Conservation (phyloP, 192 early-diverging fungal genomes). For the Spizellomyces punctatus region DNA sequence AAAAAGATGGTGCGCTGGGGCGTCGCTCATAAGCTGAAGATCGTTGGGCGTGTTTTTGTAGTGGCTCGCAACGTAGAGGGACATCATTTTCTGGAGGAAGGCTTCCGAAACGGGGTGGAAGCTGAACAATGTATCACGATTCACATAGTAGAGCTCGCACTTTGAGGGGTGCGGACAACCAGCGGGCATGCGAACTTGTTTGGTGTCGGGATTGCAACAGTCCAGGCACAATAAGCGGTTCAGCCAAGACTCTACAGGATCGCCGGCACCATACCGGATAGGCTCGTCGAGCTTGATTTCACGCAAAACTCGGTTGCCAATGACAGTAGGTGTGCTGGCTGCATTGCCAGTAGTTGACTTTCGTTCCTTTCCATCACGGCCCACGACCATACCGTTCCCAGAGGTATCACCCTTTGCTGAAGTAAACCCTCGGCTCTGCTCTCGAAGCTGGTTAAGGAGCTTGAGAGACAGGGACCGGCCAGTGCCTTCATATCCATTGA, state of each 20-base stretch:
- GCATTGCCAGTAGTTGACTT: constrained; percentile 41
- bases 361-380: constrained; percentile 60
- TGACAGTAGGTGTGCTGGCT: constrained; percentile 35
- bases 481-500: constrained; percentile 99
- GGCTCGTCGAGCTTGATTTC: constrained; percentile 94
- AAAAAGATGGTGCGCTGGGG: constrained; percentile 96
- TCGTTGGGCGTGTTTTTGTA: constrained; percentile 99
- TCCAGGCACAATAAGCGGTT: constrained; percentile 95
- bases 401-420: constrained; percentile 21
- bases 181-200: constrained; percentile 1
- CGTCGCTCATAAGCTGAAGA: constrained; percentile 94
- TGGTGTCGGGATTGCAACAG: constrained; percentile 43
- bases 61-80: constrained; percentile 95
- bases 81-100: constrained; percentile 98
- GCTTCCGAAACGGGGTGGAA: constrained; percentile 96
- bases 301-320: constrained; percentile 66
- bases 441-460: constrained; percentile 91
- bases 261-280: constrained; percentile 86
- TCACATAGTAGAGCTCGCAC: constrained; percentile 96
- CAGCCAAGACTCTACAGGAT: constrained; percentile 93
- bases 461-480: constrained; percentile 96
- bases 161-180: constrained; percentile 92
- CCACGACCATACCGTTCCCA: constrained; percentile 47
- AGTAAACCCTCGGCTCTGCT: constrained; percentile 80
- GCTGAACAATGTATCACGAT: constrained; percentile 97